A percentile compares a stretch with the other conserved stretches of the same genome.
These are phyloP conservation scores for Cubamyces lactineus DNA, from an alignment of 768 basidiomycete genomes.

Conservation along the genomic window DNA sequence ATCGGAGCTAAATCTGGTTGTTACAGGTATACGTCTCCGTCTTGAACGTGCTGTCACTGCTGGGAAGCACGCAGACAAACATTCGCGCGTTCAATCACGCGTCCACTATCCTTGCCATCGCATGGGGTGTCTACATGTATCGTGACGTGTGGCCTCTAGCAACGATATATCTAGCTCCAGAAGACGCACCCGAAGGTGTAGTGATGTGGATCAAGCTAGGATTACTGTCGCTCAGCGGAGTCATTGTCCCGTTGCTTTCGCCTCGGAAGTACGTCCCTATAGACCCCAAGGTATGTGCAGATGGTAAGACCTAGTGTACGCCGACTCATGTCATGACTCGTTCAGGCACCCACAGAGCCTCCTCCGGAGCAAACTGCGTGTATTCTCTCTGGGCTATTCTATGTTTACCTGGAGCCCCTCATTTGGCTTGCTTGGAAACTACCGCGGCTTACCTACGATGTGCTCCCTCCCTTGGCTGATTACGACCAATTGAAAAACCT, in stretches of 20 bases:
- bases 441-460: constrained; percentile 33
- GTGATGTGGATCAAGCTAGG: constrained; percentile 43
- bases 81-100: constrained; percentile 37
- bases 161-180: constrained; percentile 38
- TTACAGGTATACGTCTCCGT: constrained; percentile 40
- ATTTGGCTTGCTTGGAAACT: constrained; percentile 34
- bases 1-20: neutral
- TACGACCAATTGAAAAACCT: constrained; percentile 33
- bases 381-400: constrained; percentile 41
- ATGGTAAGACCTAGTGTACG: neutral
- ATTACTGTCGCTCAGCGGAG: constrained; percentile 38
- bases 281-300: constrained; percentile 37
- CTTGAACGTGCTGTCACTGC: constrained; percentile 35
- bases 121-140: constrained; percentile 41
- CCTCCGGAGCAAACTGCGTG: constrained; percentile 51
- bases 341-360: constrained; percentile 20
- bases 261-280: constrained; percentile 45
- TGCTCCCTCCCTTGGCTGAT: constrained; percentile 39
- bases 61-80: constrained; percentile 32
- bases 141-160: constrained; percentile 44
- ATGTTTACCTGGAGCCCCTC: constrained; percentile 38
- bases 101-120: constrained; percentile 37
- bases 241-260: constrained; percentile 42
- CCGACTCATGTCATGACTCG: neutral
- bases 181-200: constrained; percentile 38